A percentile compares a stretch with the other conserved stretches of the same genome.
Conservation (phyloP, 2,329 filamentous ascomycete species). For the Trichoderma atrobrunneum region DNA sequence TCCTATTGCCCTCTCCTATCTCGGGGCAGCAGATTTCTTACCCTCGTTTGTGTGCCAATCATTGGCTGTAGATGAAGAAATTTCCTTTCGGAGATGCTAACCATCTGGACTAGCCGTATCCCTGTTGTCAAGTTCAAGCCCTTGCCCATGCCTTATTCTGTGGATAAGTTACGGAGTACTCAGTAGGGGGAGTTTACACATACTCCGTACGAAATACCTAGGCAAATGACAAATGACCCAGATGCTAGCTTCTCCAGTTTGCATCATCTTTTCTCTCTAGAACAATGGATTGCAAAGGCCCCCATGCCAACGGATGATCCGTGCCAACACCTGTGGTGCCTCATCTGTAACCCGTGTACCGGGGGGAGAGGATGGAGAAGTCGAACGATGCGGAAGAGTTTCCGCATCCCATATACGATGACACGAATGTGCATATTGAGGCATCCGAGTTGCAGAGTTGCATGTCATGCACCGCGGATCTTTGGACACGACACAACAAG, state of each 20-base stretch:
- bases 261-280: not conserved
- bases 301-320: constrained; percentile 6
- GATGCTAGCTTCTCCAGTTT: constrained; percentile 3
- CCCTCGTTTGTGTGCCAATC: not conserved
- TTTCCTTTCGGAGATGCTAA: not conserved
- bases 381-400: not conserved
- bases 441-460: not conserved
- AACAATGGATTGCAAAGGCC: not conserved
- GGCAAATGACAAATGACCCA: not conserved
- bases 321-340: not conserved
- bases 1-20: not conserved
- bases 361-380: not conserved
- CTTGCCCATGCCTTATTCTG: constrained; percentile 8
- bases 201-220: not conserved
- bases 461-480: constrained; percentile 7
- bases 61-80: not conserved
- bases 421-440: constrained; percentile 11
- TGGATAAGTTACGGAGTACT: not conserved
- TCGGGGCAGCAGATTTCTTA: not conserved
- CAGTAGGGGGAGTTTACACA: not conserved
- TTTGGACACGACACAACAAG: not conserved
- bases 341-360: not conserved
- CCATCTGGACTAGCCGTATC: not conserved
- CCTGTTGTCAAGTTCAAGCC: not conserved
- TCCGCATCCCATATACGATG: not conserved